A percentile compares a stretch with the other conserved stretches of the same genome.
These are phyloP conservation scores for Trichothecium roseum DNA, from an alignment of 2,329 filamentous ascomycete genomes.

Conservation along the genomic window DNA sequence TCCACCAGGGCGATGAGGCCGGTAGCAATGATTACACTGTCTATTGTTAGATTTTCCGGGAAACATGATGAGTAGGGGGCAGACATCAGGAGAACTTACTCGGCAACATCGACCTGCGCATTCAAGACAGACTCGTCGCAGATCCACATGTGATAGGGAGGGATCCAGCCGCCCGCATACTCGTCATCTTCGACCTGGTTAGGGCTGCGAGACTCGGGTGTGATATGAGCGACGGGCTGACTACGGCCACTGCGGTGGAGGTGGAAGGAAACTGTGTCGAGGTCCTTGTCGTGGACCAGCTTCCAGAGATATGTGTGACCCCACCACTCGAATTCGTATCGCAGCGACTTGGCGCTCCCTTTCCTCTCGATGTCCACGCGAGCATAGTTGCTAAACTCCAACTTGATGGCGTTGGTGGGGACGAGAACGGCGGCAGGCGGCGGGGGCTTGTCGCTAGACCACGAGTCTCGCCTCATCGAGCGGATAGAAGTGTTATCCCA, in stretches of 20 bases:
- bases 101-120: conserved; percentile 68
- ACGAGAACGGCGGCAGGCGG: conserved; percentile 25
- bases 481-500: conserved; percentile 5
- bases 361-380: conserved; percentile 71
- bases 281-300: conserved; percentile 61
- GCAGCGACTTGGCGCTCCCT: conserved; percentile 48
- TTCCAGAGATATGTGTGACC: conserved; percentile 78
- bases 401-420: conserved; percentile 69
- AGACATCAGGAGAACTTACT: conserved; percentile 45
- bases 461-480: conserved; percentile 7
- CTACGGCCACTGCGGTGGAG: conserved; percentile 57
- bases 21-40: conserved; percentile 81
- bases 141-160: conserved; percentile 85
- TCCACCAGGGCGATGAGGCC: conserved; percentile 82
- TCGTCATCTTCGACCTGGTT: conserved; percentile 63
- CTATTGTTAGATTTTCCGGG: conserved; percentile 12
- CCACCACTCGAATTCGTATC: conserved; percentile 94
- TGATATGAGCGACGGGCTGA: conserved; percentile 66
- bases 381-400: conserved; percentile 97
- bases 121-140: conserved; percentile 61
- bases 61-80: conserved; percentile 2
- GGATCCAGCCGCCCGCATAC: conserved; percentile 76
- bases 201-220: conserved; percentile 65
- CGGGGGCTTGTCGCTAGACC: conserved; percentile 13
- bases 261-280: conserved; percentile 64